Base-by-base conservation (phyloP, 192 early-diverging fungal genomes). In the Coemansia sp. region DNA sequence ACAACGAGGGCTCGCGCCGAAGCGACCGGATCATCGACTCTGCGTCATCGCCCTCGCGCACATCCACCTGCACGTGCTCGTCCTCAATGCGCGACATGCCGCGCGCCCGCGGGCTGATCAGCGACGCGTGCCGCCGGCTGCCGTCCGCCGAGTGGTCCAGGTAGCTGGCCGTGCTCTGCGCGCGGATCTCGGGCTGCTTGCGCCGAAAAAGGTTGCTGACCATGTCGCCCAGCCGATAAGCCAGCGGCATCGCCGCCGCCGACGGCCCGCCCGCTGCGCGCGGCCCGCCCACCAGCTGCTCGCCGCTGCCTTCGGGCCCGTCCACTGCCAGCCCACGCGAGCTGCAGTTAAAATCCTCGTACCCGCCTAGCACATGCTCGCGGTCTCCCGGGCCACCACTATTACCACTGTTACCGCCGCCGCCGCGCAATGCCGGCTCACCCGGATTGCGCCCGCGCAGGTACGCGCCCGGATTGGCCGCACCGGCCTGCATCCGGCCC, bases 241-340 rank as follows among this genome's bases (percentile, higher is more conserved):
- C 67, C 20, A 70, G 48, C 49, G 62, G 51, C 26, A 47, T 8
- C 7, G 45, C 14, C 2, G 45, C 5, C 40, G 39, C 14, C 2
- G 45, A 11, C 40, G 39, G 35, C 38, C 46, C 12, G 32, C 32
- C 4, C 41, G 40, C 17, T 12, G 48, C 2, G 0, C 11, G 20
- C 12, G 9, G 9, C 38, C 1, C 11, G 26, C 17, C 57, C 21
- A 72, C 42, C 1, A 49, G 54, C 11, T 25, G 62, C 44, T 62
- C 63, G 43, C 70, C 70, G 55, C 70, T 73, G n/a, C 70, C 70
- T 23, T 38, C 51, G 27, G 64, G 57, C 1, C 65, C 72, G 10
- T 59, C 60, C 9, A 54, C 54, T 8, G 49, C 50, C 8, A 50
- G 30, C 3, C 50, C 50, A 0, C 39, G 49, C 22, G 50, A 60